phyloP scores from a whole-genome alignment of 805 yeast genomes.

The Starmerella lactis-condensi region DNA sequence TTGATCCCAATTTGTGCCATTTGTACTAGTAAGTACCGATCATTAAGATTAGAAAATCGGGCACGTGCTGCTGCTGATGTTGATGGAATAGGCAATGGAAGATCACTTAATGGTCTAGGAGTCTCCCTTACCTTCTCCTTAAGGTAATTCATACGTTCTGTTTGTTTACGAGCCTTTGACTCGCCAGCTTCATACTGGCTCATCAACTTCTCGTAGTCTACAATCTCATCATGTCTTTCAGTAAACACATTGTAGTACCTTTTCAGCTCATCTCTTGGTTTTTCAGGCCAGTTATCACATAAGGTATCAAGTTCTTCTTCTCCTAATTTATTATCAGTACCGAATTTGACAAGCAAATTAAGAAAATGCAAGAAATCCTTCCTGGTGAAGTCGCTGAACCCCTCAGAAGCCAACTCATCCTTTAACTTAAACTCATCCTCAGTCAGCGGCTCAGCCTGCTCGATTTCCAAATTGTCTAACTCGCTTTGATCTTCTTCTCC shows the following conservation, averaged over 20 bases:
- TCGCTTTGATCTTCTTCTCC: conserved; percentile 31
- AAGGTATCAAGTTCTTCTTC: conserved; percentile 37
- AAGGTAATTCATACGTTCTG: conserved; percentile 58
- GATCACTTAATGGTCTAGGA: conserved; percentile 56
- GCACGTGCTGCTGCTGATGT: conserved; percentile 13
- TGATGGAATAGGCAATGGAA: conserved; percentile 28
- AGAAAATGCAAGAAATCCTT: conserved; percentile 75
- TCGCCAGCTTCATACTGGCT: conserved; percentile 77
- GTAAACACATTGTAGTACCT: conserved; percentile 67
- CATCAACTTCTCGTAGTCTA: conserved; percentile 73
- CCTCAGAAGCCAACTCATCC: conserved; percentile 43
- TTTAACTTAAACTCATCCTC: conserved; percentile 52
- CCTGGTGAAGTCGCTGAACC: conserved; percentile 66
- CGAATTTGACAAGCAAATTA: conserved; percentile 52
- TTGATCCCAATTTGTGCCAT: conserved; percentile 65
- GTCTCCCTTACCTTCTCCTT: conserved; percentile 54
- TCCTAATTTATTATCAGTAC: conserved; percentile 33
- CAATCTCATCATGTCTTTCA: conserved; percentile 56
- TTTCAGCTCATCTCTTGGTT: conserved; percentile 57
- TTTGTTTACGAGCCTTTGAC: conserved; percentile 45
- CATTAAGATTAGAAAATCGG: conserved; percentile 72
- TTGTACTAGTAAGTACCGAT: conserved; percentile 63
- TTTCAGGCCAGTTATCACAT: conserved; percentile 40
- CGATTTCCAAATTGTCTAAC: conserved; percentile 35
- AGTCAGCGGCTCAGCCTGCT: conserved; percentile 58